Evolutionary conservation across 2,329 filamentous ascomycete species (phyloP), one percentile per base, ranked within the genome.

Genomic region (Coniochaeta prunicola): DNA sequence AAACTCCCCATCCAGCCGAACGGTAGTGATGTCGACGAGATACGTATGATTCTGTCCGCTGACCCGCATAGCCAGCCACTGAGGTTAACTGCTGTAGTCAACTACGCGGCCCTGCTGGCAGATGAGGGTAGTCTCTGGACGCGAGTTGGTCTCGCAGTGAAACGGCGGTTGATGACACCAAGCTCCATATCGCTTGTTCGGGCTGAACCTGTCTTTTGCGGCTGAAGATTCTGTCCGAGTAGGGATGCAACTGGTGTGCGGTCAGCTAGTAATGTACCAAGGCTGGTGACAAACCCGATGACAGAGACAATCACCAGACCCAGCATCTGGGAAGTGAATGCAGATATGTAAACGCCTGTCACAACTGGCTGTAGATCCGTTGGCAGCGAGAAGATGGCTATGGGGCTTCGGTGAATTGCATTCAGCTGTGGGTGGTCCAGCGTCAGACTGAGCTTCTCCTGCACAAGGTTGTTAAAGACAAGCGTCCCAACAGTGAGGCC

Each of bases 401-500:
- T 59, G 40, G 64, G 58, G 10, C 60, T 64, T 12, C 59, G 57
- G 7, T 64, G 60, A n/a, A 65, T 57, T 57, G 58, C 26, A 19
- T 59, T 61, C 12, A 65, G 58, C 30, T 57, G 45, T 12, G 15
- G 8, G 38, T 7, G 53, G n/a, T 42, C 60, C 40, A n/a, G 36
- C 17, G 24, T n/a, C 26, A 33, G 34, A 40, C 57, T 60, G 8
- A 66, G 58, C 2, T 28, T 34, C 3, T 54, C 17, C 13, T 69
- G 65, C 12, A 82, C 69, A 57, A 74, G 73, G 33, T 68, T 64
- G 65, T 83, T 83, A 68, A 85, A 80, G 12, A 87, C 74, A 15
- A 84, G 77, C n/a, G 80, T 85, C 62, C 83, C 84, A 26, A 80
- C 68, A 0, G 83, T 79, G 48, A 87, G 74, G 1, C 84, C 84